Percentiles rank a stretch among this genome's conserved stretches.
phyloP scores from a whole-genome alignment of 2,329 filamentous ascomycete species.

The Penicillium sp. region DNA sequence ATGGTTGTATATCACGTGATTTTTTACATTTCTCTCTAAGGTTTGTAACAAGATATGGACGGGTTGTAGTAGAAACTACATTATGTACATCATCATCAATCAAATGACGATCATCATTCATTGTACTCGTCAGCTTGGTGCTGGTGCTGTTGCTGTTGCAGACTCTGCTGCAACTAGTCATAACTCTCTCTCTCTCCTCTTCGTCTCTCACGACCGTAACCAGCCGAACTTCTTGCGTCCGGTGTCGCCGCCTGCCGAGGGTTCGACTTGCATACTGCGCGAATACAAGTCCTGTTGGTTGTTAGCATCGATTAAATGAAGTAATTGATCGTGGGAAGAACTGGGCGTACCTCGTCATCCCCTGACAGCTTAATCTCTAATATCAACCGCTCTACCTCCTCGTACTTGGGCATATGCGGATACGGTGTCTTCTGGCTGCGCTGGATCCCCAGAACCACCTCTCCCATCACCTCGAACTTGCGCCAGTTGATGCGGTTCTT shows the following conservation, averaged over 20 bases:
- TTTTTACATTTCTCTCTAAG: too few relatives aligned
- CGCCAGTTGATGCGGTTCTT: slow-evolving; percentile 85
- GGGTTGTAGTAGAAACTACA: too few relatives aligned
- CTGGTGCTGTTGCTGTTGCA: too few relatives aligned
- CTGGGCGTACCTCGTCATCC: slow-evolving; percentile 69
- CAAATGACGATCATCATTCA: too few relatives aligned
- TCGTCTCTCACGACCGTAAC: too few relatives aligned
- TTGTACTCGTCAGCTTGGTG: too few relatives aligned
- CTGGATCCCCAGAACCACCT: slow-evolving; percentile 82
- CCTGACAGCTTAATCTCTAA: slow-evolving; percentile 71
- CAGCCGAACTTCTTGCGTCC: slow-evolving; percentile 39
- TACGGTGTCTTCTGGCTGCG: slow-evolving; percentile 82
- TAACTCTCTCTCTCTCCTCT: too few relatives aligned
- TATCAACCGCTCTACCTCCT: slow-evolving; percentile 64
- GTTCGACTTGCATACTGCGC: slow-evolving; percentile 49
- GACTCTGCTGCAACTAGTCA: background rate
- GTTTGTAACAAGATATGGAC: too few relatives aligned
- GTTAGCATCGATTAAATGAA: too few relatives aligned
- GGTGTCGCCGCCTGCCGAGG: slow-evolving; percentile 35
- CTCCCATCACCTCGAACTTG: slow-evolving; percentile 93
- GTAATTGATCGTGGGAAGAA: slow-evolving; percentile 5
- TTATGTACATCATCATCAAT: too few relatives aligned
- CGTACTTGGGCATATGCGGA: slow-evolving; percentile 59
- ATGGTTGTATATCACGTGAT: too few relatives aligned
- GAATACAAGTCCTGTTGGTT: slow-evolving; percentile 56